phyloP scores from a whole-genome alignment of 768 basidiomycete genomes.

The Mrakia blollopis region DNA sequence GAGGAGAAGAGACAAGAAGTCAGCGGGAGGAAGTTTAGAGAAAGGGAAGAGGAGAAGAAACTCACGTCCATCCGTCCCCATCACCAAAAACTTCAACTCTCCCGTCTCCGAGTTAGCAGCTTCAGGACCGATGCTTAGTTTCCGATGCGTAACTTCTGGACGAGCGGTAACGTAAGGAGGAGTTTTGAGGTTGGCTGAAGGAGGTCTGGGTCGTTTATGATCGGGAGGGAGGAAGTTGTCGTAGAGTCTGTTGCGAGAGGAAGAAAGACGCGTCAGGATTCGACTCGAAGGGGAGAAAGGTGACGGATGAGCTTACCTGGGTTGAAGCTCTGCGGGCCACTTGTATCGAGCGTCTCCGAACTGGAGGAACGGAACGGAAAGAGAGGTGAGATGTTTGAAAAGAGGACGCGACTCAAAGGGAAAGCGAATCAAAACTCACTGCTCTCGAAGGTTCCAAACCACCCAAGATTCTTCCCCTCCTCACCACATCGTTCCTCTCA shows the following conservation, averaged over 20 bases:
- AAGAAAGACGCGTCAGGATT: not conserved
- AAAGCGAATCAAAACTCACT: not conserved
- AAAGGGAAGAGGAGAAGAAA: not conserved
- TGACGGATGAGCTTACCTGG: slow-evolving; percentile 51
- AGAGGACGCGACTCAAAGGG: slow-evolving; percentile 33
- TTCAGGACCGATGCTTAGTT: slow-evolving; percentile 48
- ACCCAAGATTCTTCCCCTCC: slow-evolving; percentile 75
- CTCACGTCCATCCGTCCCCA: slow-evolving; percentile 69
- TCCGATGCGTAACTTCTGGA: slow-evolving; percentile 75
- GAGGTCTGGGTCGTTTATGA: slow-evolving; percentile 58
- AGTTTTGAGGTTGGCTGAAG: slow-evolving; percentile 67
- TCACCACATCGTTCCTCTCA: slow-evolving; percentile 68
- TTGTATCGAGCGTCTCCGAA: slow-evolving; percentile 90
- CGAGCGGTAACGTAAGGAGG: slow-evolving; percentile 87
- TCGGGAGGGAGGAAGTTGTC: slow-evolving; percentile 56
- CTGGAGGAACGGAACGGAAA: not conserved
- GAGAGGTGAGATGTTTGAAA: slow-evolving; percentile 49
- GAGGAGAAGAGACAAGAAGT: not conserved
- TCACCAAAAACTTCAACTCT: slow-evolving; percentile 68
- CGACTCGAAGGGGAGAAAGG: no score
- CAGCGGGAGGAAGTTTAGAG: not conserved
- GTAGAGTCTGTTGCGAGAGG: slow-evolving; percentile 50
- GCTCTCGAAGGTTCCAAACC: slow-evolving; percentile 66
- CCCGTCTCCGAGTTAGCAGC: slow-evolving; percentile 25
- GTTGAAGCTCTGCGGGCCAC: slow-evolving; percentile 33